Evolutionary conservation across 441 rosid genomes (phyloP).

Genomic region (Codiaeum variegatum): DNA sequence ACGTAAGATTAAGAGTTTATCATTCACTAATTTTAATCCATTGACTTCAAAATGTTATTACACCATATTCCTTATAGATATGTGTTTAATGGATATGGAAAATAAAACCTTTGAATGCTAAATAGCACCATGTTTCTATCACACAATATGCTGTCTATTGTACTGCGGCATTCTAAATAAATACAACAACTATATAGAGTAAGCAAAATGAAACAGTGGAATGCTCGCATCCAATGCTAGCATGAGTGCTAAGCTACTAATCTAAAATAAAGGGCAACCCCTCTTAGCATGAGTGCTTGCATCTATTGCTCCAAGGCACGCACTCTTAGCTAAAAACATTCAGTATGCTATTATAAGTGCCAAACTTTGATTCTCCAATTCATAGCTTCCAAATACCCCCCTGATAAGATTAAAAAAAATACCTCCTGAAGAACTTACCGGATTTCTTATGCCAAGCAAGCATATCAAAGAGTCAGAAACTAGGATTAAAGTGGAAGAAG

Average conservation of each 20-base stretch:
- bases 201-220: neutral
- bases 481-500: neutral
- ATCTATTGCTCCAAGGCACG: too few species aligned
- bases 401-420: too few species aligned
- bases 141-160: neutral
- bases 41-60: neutral
- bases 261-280: too few species aligned
- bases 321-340: too few species aligned
- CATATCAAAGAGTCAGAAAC: neutral
- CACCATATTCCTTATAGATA: neutral
- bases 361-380: neutral
- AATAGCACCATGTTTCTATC: neutral
- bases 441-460: neutral
- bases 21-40: slow-evolving; percentile 5
- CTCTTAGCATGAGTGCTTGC: too few species aligned
- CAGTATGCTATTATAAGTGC: neutral
- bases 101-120: neutral
- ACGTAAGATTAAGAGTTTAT: neutral
- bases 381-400: neutral
- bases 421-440: neutral
- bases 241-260: neutral
- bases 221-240: neutral
- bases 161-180: neutral
- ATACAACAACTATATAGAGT: neutral
- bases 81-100: neutral